phyloP scores from a whole-genome alignment of 2,329 filamentous ascomycete genomes.

The Nigrograna mackinnonii region DNA sequence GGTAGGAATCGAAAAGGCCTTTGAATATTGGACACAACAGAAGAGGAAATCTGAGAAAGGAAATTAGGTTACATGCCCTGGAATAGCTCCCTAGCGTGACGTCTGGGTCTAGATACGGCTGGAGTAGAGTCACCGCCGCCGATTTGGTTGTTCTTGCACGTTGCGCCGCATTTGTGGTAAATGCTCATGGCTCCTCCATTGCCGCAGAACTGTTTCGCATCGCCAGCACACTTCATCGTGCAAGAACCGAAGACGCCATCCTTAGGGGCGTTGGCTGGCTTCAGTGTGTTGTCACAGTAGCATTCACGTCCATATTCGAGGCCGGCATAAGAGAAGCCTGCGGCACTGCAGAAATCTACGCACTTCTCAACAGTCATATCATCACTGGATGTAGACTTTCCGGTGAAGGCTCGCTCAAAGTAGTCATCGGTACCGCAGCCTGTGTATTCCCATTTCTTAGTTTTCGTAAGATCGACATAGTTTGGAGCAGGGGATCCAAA shows the following conservation, averaged over 20 bases:
- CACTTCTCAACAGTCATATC: conserved; percentile 62
- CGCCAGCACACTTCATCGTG: conserved; percentile 57
- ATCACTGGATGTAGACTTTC: conserved; percentile 17
- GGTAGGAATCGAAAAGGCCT: too few species aligned
- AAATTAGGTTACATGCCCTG: not conserved
- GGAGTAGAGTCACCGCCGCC: conserved; percentile 4
- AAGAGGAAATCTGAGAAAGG: not conserved
- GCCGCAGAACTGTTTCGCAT: conserved; percentile 33
- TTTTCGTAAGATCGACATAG: conserved; percentile 49
- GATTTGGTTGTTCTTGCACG: conserved; percentile 10
- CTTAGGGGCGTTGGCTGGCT: conserved; percentile 37
- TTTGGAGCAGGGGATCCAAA: conserved; percentile 11
- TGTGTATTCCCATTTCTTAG: conserved; percentile 59
- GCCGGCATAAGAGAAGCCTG: conserved; percentile 59
- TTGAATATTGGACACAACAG: not conserved
- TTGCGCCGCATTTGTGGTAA: conserved; percentile 19
- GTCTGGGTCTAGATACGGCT: too few species aligned
- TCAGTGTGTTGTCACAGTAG: conserved; percentile 51
- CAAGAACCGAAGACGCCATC: conserved; percentile 59
- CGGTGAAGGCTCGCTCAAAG: conserved; percentile 41
- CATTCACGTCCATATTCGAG: conserved; percentile 62
- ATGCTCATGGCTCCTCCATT: conserved; percentile 20
- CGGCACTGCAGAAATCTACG: conserved; percentile 54
- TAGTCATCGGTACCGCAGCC: conserved; percentile 61
- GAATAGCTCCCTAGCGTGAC: not conserved